Evolutionary conservation across 2,329 filamentous ascomycete species (phyloP), one percentile per base, ranked within the genome.

Genomic region (Fusarium concolor): DNA sequence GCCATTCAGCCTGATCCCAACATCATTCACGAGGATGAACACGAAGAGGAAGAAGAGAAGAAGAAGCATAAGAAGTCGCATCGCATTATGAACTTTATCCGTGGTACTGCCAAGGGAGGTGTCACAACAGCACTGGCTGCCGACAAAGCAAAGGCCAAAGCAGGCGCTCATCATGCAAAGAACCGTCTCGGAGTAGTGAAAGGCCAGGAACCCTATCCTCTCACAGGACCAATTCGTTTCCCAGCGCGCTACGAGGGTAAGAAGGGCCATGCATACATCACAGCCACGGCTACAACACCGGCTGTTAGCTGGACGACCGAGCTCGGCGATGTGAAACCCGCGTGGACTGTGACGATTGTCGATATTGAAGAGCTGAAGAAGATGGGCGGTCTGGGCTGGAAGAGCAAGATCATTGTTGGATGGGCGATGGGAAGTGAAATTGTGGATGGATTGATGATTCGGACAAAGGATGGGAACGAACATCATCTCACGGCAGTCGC

Each of bases 321-420:
- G 18, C 74, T 80, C 54, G 81, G 84, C 14, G 80, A 84, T 20
- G 68, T 88, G 6, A 85, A 89, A 24, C 88, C 91, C 0, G 77
- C 87, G 0, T 96, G 92, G 87, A 89, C 86, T 8, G 82, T 96
- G 1, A 84, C 91, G 0, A 85, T 96, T 5, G 84, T 84, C 0
- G 90, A 95, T 17, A 90, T 96, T 44, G 81, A 65, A 2, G 92
- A 94, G 76, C 75, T 96, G 53, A 91, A 89, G 76, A 96, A 96
- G 79, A 82, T 94, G 3, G 92, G 93, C 6, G 93, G 93, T 0
- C 83, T 94, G 35, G 92, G 92, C 0, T 96, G 92, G 92, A 96
- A 96, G 79, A 89, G 89, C 2, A 95, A 93, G 81, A 80, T 96
- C 49, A 85, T 96, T 3, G 91, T 96, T 1, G 92, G 92, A 0